Evolutionary conservation across 2,329 filamentous ascomycete genomes (phyloP).

Genomic region (Aspergillus sp.): DNA sequence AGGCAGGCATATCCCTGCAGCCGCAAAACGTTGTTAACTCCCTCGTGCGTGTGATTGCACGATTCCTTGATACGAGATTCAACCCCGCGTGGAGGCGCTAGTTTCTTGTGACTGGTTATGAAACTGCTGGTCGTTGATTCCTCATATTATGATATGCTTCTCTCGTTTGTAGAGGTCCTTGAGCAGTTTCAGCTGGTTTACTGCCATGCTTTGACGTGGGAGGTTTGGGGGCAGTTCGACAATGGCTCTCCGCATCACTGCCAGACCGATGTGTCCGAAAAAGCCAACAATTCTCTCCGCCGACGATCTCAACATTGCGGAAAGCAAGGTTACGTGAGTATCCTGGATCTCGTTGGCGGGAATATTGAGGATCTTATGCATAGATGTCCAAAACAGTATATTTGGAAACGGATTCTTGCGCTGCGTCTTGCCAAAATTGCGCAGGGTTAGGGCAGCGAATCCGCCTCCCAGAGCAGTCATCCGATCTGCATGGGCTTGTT

Average conservation of each 20-base stretch:
- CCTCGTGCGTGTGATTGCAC: too few species aligned
- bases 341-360: conserved; percentile 66
- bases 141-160: conserved; percentile 38
- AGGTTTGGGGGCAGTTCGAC: conserved; percentile 65
- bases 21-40: too few species aligned
- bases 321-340: conserved; percentile 70
- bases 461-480: conserved; percentile 84
- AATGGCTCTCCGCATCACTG: conserved; percentile 67
- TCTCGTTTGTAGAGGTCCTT: conserved; percentile 38
- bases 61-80: too few species aligned
- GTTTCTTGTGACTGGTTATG: not conserved
- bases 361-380: conserved; percentile 76
- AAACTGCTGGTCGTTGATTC: not conserved
- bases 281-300: conserved; percentile 75
- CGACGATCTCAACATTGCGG: conserved; percentile 70
- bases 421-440: conserved; percentile 72
- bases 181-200: conserved; percentile 39
- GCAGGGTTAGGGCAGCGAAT: conserved; percentile 77
- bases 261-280: conserved; percentile 76
- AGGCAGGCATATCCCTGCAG: too few species aligned
- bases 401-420: conserved; percentile 75
- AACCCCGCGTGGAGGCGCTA: too few species aligned
- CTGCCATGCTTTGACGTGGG: conserved; percentile 35
- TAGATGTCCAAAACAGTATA: conserved; percentile 75
- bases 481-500: conserved; percentile 74